phyloP scores from a whole-genome alignment of 768 basidiomycete genomes.

The Lactifluus rugatus region DNA sequence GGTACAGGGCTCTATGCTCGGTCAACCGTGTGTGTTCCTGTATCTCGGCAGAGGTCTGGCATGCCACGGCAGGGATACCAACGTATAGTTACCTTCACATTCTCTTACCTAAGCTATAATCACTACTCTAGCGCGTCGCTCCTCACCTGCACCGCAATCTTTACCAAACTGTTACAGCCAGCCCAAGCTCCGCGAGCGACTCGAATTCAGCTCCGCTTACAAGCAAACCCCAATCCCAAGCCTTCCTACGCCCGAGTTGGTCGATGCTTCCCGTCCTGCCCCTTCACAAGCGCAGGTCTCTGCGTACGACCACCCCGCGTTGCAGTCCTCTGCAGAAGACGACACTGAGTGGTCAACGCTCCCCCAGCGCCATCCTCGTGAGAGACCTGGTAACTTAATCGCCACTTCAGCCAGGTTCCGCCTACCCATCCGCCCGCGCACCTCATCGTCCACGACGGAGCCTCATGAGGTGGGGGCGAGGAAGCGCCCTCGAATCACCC shows the following conservation, averaged over 20 bases:
- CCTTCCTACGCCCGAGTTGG: not conserved
- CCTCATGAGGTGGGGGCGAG: not conserved
- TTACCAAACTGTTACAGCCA: not conserved
- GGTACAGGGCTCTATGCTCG: not conserved
- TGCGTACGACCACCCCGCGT: conserved; percentile 8
- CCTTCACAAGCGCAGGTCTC: not conserved
- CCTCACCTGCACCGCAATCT: not conserved
- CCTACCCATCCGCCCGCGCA: not conserved
- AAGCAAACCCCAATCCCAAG: not conserved
- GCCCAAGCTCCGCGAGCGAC: not conserved
- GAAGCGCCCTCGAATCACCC: conserved; percentile 8
- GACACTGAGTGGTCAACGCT: conserved; percentile 13
- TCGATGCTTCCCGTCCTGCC: not conserved
- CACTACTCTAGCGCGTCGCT: not conserved
- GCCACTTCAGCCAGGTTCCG: conserved; percentile 8
- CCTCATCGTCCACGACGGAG: not conserved
- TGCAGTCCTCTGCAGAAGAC: not conserved
- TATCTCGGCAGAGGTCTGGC: not conserved
- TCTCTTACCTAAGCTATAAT: not conserved
- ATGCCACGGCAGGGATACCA: not conserved
- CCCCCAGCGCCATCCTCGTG: not conserved
- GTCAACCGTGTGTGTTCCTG: not conserved
- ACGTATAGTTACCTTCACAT: not conserved
- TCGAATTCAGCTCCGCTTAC: not conserved
- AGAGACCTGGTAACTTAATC: not conserved